Evolutionary conservation across 441 rosid species (phyloP), one percentile per base, ranked within the genome.

Genomic region (Flueggea neowawraea): DNA sequence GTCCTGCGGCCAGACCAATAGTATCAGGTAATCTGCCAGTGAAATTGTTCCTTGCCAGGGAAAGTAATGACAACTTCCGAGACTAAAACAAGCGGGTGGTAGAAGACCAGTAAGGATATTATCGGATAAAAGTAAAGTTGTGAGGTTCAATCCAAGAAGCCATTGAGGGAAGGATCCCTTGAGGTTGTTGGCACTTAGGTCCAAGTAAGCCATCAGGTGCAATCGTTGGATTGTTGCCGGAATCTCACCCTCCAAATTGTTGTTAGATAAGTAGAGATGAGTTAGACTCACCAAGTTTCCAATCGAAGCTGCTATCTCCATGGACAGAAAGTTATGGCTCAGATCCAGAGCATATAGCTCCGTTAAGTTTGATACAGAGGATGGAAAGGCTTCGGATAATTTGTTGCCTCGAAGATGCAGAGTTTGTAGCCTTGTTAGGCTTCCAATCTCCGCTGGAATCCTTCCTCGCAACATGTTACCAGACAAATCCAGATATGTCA

Each of bases 1-100:
- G 13, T 3, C 53, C 11, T 3, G 54, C 0, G 31, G 66, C 16
- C 54, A 75, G 59, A 51, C 67, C 74, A 0, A 77, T 52, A 3
- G 55, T 41, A 14, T 75, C 55, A 6, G 81, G 84, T 11, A 80
- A 44, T 44, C 4, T 31, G 4, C 79, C 75, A 2, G 73, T 45
- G 36, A 82, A 70, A 10, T 45, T 73, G 70, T 78, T 80, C 14
- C 52, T 58, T 39, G 79, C 4, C 12, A 47, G 50, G 14, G 14
- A 47, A 47, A 47, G 14, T 47, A 4, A 0, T 47, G 12, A 3
- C n/a, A 47, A 14, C 0, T 4, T 47, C 50, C 7, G 50, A 47
- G 50, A 9, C n/a, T 0, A 14, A 47, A 47, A 47, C 50, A 47
- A 14, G 50, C 14, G 14, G 50, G 14, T 3, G 50, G 50, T 9